phyloP scores from a whole-genome alignment of 2,329 filamentous ascomycete genomes.

The Phialemonium atrogriseum region DNA sequence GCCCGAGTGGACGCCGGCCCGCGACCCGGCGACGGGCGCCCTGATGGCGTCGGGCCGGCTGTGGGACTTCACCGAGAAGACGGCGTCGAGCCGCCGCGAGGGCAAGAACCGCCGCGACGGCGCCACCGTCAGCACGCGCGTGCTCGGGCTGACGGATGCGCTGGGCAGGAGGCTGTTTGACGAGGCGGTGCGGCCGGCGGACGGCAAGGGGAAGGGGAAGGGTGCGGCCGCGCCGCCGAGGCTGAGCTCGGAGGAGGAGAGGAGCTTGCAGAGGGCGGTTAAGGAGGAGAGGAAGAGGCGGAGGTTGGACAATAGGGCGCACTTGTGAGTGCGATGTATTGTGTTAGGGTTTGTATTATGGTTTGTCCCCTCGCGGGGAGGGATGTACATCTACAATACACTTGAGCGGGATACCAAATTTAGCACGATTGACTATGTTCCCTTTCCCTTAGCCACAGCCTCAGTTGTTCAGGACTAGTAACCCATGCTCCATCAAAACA shows the following conservation, averaged over 20 bases:
- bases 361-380: too few species aligned
- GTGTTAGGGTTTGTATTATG: neutral
- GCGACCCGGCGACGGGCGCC: conserved; percentile 51
- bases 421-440: too few species aligned
- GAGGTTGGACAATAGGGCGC: conserved; percentile 41
- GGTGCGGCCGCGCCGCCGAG: conserved; percentile 27
- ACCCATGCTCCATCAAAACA: conserved; percentile 70
- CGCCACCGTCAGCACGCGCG: conserved; percentile 75
- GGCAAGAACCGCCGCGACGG: conserved; percentile 96
- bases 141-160: conserved; percentile 67
- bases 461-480: too few species aligned
- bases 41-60: conserved; percentile 66
- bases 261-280: conserved; percentile 31
- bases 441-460: too few species aligned
- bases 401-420: too few species aligned
- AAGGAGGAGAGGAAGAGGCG: conserved; percentile 39
- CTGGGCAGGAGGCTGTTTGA: conserved; percentile 65
- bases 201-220: conserved; percentile 18
- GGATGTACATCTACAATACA: too few species aligned
- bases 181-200: conserved; percentile 34
- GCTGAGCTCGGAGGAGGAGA: conserved; percentile 42
- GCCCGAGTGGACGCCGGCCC: conserved; percentile 63
- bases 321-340: conserved; percentile 11
- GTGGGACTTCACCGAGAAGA: conserved; percentile 88
- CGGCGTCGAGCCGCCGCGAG: conserved; percentile 74